Evolutionary conservation across 495 filamentous ascomycete genomes (phyloP).

Genomic region (Tuber calosporum): DNA sequence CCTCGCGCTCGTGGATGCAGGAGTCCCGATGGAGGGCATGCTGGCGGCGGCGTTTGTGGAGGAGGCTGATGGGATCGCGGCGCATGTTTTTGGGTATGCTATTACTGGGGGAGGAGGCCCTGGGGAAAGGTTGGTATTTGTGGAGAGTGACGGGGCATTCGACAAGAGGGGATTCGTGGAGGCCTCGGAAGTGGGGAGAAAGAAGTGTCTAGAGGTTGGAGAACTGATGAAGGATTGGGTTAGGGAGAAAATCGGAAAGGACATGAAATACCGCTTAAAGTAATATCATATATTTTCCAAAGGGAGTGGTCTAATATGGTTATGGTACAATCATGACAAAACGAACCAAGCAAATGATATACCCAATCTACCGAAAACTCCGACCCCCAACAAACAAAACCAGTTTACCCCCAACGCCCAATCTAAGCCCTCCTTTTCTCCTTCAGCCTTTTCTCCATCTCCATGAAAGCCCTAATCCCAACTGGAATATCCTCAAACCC

Average conservation of each 20-base stretch:
- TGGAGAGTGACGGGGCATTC: conserved; percentile 76
- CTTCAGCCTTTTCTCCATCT: conserved; percentile 84
- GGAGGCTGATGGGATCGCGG: conserved; percentile 11
- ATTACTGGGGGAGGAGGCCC: neutral
- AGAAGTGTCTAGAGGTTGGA: conserved; percentile 54
- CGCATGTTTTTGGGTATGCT: conserved; percentile 11
- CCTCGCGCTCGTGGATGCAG: conserved; percentile 38
- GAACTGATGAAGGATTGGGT: conserved; percentile 59
- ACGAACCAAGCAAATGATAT: conserved; percentile 3
- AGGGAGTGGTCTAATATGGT: neutral
- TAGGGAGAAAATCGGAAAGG: conserved; percentile 52
- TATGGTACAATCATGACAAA: neutral
- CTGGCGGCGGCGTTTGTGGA: conserved; percentile 53
- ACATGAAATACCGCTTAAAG: conserved; percentile 56
- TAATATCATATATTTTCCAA: conserved; percentile 9
- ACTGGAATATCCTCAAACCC: conserved; percentile 58
- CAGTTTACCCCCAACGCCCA: neutral
- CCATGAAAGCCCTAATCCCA: conserved; percentile 95
- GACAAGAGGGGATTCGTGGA: conserved; percentile 68
- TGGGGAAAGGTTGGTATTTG: conserved; percentile 54
- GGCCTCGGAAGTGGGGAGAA: conserved; percentile 57
- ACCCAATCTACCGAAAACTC: neutral
- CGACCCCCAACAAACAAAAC: neutral
- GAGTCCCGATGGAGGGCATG: conserved; percentile 59
- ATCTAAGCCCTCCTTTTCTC: conserved; percentile 43